These are phyloP conservation scores for Podaxis pistillaris DNA, from an alignment of 768 basidiomycete species.

Conservation along the genomic window DNA sequence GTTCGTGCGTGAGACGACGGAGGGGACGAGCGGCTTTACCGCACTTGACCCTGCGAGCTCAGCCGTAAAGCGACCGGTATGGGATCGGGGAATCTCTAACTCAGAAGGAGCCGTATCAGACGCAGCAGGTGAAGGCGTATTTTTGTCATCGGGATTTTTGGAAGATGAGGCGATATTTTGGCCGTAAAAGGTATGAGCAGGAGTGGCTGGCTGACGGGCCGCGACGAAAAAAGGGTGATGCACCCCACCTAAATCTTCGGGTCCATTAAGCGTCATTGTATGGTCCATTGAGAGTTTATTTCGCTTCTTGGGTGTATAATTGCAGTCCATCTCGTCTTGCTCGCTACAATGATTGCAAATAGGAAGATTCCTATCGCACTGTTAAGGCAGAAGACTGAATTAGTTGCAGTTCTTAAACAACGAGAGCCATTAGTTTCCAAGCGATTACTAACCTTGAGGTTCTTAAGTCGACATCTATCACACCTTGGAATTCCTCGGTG, in stretches of 20 bases:
- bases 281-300: slow-evolving; percentile 34
- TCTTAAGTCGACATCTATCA: slow-evolving; percentile 64
- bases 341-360: slow-evolving; percentile 68
- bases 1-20: slow-evolving; percentile 23
- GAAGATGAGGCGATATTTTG: slow-evolving; percentile 42
- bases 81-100: slow-evolving; percentile 23
- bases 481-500: slow-evolving; percentile 75
- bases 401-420: neutral
- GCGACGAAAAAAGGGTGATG: slow-evolving; percentile 13
- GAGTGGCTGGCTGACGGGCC: slow-evolving; percentile 6
- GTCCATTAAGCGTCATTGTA: slow-evolving; percentile 13
- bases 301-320: slow-evolving; percentile 73
- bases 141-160: neutral
- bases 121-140: slow-evolving; percentile 17
- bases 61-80: slow-evolving; percentile 32
- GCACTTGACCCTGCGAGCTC: slow-evolving; percentile 21
- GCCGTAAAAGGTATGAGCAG: slow-evolving; percentile 43
- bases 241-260: slow-evolving; percentile 9
- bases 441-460: slow-evolving; percentile 54
- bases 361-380: slow-evolving; percentile 75
- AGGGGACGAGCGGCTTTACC: slow-evolving; percentile 23
- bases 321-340: slow-evolving; percentile 53
- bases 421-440: neutral
- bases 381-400: slow-evolving; percentile 2
- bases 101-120: slow-evolving; percentile 16